Conservation (phyloP, 176 grass and related monocot genomes). For the Aegilops tauschii region DNA sequence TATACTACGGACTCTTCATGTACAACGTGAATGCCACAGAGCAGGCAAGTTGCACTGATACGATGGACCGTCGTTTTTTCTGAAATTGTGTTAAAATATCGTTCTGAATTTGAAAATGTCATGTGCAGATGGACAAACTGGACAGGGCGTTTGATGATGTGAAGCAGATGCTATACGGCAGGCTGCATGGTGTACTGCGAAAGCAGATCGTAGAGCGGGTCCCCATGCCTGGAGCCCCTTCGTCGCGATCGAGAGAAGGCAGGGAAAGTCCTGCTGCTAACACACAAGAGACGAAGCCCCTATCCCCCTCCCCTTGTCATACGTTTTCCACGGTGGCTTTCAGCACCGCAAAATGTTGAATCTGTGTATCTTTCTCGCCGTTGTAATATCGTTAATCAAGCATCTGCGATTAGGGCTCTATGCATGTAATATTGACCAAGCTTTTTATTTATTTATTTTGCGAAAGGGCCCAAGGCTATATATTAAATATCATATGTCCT, state of each 20-base stretch:
- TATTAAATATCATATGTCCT: too few relatives aligned
- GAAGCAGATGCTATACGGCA: conserved; percentile 51
- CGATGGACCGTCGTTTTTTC: neutral
- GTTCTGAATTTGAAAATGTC: neutral
- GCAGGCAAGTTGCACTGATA: conserved; percentile 47
- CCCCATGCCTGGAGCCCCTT: neutral
- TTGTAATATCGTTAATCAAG: too few relatives aligned
- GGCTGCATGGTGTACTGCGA: conserved; percentile 54
- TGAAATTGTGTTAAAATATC: neutral
- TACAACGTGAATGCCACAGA: conserved; percentile 74
- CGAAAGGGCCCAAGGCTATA: too few relatives aligned
- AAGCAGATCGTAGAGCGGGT: conserved; percentile 67
- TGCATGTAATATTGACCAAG: too few relatives aligned
- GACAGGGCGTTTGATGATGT: conserved; percentile 56
- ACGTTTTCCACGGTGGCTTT: neutral
- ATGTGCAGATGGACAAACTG: conserved; percentile 51
- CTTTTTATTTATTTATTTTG: too few relatives aligned
- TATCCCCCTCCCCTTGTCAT: neutral
- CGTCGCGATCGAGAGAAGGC: neutral
- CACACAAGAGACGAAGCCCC: neutral
- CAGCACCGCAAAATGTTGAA: neutral
- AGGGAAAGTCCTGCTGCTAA: neutral
- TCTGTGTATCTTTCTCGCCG: neutral
- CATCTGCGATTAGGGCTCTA: too few relatives aligned
- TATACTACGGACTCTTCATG: conserved; percentile 77